Evolutionary conservation across 225 moss, liverwort and hornwort genomes (phyloP).

Genomic region (Thuidium tamariscinum): DNA sequence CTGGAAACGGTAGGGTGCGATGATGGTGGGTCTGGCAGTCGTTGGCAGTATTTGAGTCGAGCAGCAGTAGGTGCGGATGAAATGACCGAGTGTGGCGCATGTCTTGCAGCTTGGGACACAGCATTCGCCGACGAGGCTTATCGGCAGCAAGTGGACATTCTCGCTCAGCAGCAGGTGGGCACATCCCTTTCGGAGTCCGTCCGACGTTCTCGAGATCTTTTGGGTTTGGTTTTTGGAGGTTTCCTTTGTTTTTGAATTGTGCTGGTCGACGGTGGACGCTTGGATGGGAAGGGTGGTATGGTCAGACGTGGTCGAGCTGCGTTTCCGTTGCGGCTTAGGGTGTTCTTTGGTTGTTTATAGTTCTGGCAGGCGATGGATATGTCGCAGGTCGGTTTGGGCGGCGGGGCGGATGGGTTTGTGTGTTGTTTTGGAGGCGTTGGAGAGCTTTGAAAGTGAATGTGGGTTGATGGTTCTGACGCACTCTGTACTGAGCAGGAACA

Average conservation of each 20-base stretch:
- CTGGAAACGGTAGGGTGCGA: neutral
- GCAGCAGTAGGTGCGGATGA: neutral
- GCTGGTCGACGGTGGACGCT: neutral
- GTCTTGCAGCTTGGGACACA: constrained; percentile 83
- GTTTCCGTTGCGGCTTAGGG: neutral
- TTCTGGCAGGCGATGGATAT: neutral
- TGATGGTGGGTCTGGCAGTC: neutral
- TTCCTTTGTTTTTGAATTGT: neutral
- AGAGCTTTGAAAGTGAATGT: neutral
- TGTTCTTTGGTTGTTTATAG: neutral
- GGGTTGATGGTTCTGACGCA: neutral
- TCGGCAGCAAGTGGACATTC: constrained; percentile 95
- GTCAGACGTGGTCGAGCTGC: neutral
- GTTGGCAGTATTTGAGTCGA: neutral
- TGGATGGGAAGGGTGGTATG: neutral
- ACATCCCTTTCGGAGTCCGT: neutral
- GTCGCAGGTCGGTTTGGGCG: neutral
- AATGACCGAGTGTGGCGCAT: neutral
- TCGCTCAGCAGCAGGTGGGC: constrained; percentile 85
- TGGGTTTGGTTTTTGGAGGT: neutral
- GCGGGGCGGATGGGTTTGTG: neutral
- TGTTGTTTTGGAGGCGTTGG: neutral
- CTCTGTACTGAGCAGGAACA: constrained; percentile 52
- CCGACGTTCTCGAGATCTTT: neutral
- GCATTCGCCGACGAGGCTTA: constrained; percentile 95